Base-by-base conservation (phyloP, 2,329 filamentous ascomycete genomes). In the Apiospora sp. region DNA sequence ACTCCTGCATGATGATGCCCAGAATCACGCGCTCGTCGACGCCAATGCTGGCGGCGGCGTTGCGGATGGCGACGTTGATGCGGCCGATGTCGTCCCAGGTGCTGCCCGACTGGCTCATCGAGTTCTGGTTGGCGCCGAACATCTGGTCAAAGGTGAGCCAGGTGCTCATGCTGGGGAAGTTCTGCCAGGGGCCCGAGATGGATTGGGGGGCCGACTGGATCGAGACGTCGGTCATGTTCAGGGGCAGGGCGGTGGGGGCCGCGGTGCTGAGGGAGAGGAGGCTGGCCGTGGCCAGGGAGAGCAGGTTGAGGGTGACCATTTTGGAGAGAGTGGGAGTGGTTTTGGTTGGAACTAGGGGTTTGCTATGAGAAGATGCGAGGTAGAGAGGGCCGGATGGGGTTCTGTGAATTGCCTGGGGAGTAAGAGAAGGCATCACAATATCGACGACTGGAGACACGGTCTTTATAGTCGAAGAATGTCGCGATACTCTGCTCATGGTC, bases 1-100 rank as follows among this genome's bases (percentile, higher is more conserved):
- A 82, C 77, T 84, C 83, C 76, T 84, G 81, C 81, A 84, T 84
- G 74, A 84, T 83, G 74, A 84, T 83, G 69, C 76, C 78, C 68
- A 84, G 78, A 74, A 84, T 81, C 64, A 84, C 79, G n/a, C 82
- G 76, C 74, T 77, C 77, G 22, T 78, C 82, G 68, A 84, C 81
- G 49, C 80, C 80, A 43, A 80, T 73, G 73, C 79, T 48, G 73
- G 79, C 2, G 71, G 79, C 79, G 54, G 75, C 77, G 67, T 80
- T 77, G 6, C 72, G 67, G 27, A 83, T 77, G 37, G 80, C 81
- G 64, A 79, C 79, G 75, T 74, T 78, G 74, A 83, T 83, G 54
- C 78, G 77, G 68, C 76, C 79, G 48, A 83, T 76, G 72, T 82
- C 81, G 68, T 80, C 76, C 37, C 71, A 73, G 27, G 78, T 81